These are phyloP conservation scores for Blastomyces silverae DNA, from an alignment of 2,329 filamentous ascomycete genomes.

Conservation along the genomic window DNA sequence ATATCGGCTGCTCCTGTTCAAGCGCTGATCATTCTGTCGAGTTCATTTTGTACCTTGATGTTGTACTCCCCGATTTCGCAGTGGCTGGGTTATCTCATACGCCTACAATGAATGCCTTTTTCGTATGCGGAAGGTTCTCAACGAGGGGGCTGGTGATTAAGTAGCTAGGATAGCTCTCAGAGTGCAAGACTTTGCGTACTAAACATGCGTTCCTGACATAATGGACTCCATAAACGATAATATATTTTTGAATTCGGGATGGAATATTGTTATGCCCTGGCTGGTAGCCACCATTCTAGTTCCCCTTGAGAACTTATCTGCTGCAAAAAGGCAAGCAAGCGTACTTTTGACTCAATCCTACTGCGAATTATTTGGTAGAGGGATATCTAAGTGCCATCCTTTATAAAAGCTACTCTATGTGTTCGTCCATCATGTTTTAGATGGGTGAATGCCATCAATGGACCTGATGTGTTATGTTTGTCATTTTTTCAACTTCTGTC, in stretches of 20 bases:
- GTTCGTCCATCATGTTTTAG: background rate
- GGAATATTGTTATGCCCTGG: background rate
- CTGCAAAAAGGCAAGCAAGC: background rate
- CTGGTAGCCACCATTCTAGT: background rate
- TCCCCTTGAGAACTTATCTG: background rate
- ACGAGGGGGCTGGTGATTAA: background rate
- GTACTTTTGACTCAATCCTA: background rate
- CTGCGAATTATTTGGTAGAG: background rate
- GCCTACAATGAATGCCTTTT: too few relatives aligned
- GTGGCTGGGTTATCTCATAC: background rate
- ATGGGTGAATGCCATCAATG: background rate
- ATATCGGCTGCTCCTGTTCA: background rate
- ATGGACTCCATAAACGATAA: background rate
- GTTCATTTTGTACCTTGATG: background rate
- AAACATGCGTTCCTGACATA: background rate
- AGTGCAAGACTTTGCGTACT: background rate
- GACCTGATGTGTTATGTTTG: background rate
- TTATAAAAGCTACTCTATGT: background rate
- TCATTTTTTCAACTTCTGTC: background rate
- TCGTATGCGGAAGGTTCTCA: background rate
- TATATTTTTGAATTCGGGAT: background rate
- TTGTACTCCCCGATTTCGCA: background rate
- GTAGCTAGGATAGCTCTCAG: background rate
- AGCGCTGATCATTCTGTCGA: background rate
- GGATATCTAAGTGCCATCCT: background rate